Evolutionary conservation across 139 green algal species (phyloP).

Genomic region (Ettlia oleoabundans): DNA sequence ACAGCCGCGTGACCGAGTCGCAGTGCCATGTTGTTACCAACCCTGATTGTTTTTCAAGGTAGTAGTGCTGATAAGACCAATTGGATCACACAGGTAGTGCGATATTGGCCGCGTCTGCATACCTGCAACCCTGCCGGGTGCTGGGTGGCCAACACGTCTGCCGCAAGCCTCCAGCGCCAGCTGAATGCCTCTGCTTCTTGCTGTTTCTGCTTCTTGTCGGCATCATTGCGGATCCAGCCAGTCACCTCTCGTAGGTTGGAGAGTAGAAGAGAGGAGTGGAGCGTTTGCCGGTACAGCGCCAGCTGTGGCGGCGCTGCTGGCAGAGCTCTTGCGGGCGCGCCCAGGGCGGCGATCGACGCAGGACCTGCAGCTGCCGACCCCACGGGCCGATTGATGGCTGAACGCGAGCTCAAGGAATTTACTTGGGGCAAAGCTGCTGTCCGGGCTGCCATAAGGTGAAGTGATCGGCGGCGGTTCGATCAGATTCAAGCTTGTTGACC

Average conservation of each 20-base stretch:
- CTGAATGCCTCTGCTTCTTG: neutral
- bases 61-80: too few relatives aligned
- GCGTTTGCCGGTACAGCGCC: neutral
- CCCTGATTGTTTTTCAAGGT: too few relatives aligned
- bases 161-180: neutral
- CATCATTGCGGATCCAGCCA: neutral
- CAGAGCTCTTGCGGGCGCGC: neutral
- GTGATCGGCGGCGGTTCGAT: too few relatives aligned
- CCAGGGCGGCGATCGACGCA: neutral
- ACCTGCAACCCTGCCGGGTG: neutral
- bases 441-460: too few relatives aligned
- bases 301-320: neutral
- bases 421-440: too few relatives aligned
- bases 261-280: neutral
- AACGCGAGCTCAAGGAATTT: too few relatives aligned
- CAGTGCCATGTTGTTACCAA: too few relatives aligned
- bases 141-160: neutral
- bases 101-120: neutral
- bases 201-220: too few relatives aligned
- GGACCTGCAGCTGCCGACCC: too few relatives aligned
- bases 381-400: too few relatives aligned
- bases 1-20: too few relatives aligned
- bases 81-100: neutral
- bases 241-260: constrained; percentile 7
- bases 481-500: too few relatives aligned